Evolutionary conservation across 352 stramenopile species (phyloP).

Genomic region (Bremia lactucae): DNA sequence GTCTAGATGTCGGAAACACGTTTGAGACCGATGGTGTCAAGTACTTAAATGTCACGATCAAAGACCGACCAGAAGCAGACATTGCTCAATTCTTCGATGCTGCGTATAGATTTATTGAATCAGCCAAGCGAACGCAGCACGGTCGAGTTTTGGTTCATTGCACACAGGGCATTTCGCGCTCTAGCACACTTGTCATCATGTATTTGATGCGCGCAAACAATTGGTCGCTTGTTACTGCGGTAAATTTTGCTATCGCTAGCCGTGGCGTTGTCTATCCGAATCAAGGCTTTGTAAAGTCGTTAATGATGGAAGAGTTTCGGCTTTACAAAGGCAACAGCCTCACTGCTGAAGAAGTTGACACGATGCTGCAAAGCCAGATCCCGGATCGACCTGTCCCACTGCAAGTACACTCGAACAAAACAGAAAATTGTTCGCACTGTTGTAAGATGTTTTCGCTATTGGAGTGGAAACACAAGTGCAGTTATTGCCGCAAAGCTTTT

Average conservation of each 20-base stretch:
- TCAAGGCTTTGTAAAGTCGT: constrained; percentile 59
- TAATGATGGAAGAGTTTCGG: constrained; percentile 70
- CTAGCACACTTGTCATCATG: constrained; percentile 75
- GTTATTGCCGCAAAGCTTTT: constrained; percentile 65
- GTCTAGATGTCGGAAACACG: constrained; percentile 62
- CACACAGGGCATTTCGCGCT: constrained; percentile 78
- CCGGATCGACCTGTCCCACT: constrained; percentile 64
- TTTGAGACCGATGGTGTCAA: constrained; percentile 56
- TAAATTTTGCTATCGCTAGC: constrained; percentile 71
- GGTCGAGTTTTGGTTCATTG: constrained; percentile 76
- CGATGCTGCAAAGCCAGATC: constrained; percentile 59
- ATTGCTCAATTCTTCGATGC: constrained; percentile 62
- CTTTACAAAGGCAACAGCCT: constrained; percentile 76
- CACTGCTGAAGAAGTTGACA: constrained; percentile 54
- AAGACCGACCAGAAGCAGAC: constrained; percentile 59
- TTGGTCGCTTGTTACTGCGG: constrained; percentile 73
- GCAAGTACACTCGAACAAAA: constrained; percentile 47
- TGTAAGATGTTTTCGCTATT: constrained; percentile 67
- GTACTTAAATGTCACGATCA: constrained; percentile 77
- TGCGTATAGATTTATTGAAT: constrained; percentile 69
- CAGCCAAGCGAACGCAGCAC: constrained; percentile 62
- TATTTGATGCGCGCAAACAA: constrained; percentile 79
- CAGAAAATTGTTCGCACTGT: constrained; percentile 60
- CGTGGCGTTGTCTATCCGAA: constrained; percentile 78
- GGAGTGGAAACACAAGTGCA: constrained; percentile 81